A percentile compares a stretch with the other conserved stretches of the same genome.
Conservation (phyloP, 345 rosid genomes). For the Trapa incisa region DNA sequence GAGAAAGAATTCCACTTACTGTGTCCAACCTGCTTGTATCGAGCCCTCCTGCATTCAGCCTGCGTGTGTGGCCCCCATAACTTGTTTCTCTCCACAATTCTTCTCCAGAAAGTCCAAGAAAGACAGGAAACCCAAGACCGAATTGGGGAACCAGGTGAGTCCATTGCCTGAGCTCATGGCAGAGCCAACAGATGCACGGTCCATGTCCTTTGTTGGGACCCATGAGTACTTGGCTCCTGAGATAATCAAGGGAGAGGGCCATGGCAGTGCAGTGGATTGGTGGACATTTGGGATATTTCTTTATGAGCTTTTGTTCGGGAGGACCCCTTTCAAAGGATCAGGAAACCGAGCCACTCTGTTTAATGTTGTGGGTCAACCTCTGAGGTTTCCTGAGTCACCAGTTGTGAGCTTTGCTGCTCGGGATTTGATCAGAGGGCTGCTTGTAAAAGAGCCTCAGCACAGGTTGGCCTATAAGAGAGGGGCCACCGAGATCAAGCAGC, state of each 20-base stretch:
- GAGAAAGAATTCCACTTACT: conserved; percentile 58
- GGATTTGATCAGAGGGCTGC: conserved; percentile 70
- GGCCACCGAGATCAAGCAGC: conserved; percentile 90
- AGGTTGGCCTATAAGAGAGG: conserved; percentile 79
- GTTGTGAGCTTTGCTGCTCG: conserved; percentile 78
- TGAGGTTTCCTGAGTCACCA: conserved; percentile 77
- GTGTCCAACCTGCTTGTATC: conserved; percentile 75
- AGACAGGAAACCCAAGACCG: conserved; percentile 60
- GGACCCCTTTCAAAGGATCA: conserved; percentile 89
- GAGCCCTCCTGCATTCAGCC: conserved; percentile 91
- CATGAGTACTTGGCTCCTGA: conserved; percentile 88
- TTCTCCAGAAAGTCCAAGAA: conserved; percentile 80
- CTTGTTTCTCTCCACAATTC: conserved; percentile 73
- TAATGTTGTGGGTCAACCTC: conserved; percentile 89
- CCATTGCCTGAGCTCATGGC: conserved; percentile 84
- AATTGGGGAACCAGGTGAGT: conserved; percentile 63
- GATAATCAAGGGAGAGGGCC: conserved; percentile 92
- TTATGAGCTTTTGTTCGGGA: conserved; percentile 79
- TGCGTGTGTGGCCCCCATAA: conserved; percentile 64
- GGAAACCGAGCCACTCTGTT: conserved; percentile 80
- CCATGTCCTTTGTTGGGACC: conserved; percentile 93
- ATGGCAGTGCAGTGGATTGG: conserved; percentile 98
- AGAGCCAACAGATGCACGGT: conserved; percentile 86
- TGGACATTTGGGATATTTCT: conserved; percentile 91
- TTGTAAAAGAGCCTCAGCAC: conserved; percentile 85